Base-by-base conservation (phyloP, 306 rosid species). In the Elaeagnus macrophylla region DNA sequence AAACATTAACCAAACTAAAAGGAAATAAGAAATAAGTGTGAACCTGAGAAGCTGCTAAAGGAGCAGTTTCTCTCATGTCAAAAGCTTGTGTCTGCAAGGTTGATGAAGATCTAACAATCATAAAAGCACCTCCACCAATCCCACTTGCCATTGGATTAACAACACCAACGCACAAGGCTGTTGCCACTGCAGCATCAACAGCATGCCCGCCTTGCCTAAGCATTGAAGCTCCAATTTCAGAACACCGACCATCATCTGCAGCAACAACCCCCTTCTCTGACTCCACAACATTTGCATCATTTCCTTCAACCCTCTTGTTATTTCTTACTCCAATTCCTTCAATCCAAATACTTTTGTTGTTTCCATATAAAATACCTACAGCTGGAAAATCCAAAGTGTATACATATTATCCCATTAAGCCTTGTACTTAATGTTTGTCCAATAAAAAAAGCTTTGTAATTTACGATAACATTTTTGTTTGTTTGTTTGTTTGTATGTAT, bases 21-120 rank as follows among this genome's bases (percentile, higher is more conserved):
- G 76, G 69, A 37, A 5, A 45, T 12, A 6, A 13, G 53, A 71
- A 25, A 14, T 48, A 59, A 59, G 7, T 42, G 10, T 54, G 51
- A 61, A 90, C 97, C 97, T 86, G 64, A 40, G 94, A 79, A 64
- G 97, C 91, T 69, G 88, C 91, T 48, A 43, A 80, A 37, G 97
- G 97, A 48, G 97, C 97, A 48, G 94, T 83, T 82, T 86, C 95
- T 73, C 97, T 78, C 67, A 84, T 66, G 68, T 91, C 89, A 66
- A 80, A 78, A 60, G 97, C 93, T 67, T 82, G 66, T 1, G 93
- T 53, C 49, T 68, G 54, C 15, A 59, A 64, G 55, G 83, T 81
- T 9, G 80, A 68, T 51, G 95, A 79, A 19, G 88, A 83, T 48
- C 80, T 51, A 11, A 90, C 80, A 11, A 86, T 50, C 89, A 90